Conservation (phyloP, 768 basidiomycete genomes). For the Hortiboletus campestris region DNA sequence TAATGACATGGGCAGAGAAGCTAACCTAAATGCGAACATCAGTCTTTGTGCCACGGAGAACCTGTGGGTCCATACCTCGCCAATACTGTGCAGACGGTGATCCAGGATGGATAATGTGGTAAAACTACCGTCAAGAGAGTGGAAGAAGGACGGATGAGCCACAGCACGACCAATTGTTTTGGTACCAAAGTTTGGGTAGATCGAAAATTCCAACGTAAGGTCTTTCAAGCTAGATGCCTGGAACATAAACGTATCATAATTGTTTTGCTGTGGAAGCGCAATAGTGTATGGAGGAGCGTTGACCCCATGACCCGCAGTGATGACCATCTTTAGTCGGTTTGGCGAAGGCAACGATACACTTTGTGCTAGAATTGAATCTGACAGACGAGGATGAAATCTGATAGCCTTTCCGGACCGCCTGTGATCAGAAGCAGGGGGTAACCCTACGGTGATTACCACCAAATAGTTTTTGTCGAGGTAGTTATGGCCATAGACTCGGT, state of each 20-base stretch:
- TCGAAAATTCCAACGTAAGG: constrained; percentile 85
- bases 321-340: constrained; percentile 85
- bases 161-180: constrained; percentile 94
- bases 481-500: constrained; percentile 96
- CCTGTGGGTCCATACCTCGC: constrained; percentile 59
- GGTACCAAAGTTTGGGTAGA: constrained; percentile 97
- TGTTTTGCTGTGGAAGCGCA: constrained; percentile 75
- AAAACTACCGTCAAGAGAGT: constrained; percentile 51
- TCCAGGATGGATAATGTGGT: constrained; percentile 82
- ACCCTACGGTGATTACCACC: constrained; percentile 81
- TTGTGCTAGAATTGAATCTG: constrained; percentile 65
- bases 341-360: constrained; percentile 70
- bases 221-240: constrained; percentile 74
- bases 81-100: constrained; percentile 88
- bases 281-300: constrained; percentile 89
- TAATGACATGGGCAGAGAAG: constrained; percentile 84
- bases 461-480: constrained; percentile 85
- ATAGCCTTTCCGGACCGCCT: constrained; percentile 46
- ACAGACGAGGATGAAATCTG: constrained; percentile 71
- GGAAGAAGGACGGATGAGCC: constrained; percentile 73
- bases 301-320: constrained; percentile 83
- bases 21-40: constrained; percentile 54
- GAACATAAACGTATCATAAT: constrained; percentile 76
- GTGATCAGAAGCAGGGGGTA: constrained; percentile 37
- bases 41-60: background rate